A percentile compares a stretch with the other conserved stretches of the same genome.
phyloP scores from a whole-genome alignment of 768 basidiomycete genomes.

The Termitomyces sp. region DNA sequence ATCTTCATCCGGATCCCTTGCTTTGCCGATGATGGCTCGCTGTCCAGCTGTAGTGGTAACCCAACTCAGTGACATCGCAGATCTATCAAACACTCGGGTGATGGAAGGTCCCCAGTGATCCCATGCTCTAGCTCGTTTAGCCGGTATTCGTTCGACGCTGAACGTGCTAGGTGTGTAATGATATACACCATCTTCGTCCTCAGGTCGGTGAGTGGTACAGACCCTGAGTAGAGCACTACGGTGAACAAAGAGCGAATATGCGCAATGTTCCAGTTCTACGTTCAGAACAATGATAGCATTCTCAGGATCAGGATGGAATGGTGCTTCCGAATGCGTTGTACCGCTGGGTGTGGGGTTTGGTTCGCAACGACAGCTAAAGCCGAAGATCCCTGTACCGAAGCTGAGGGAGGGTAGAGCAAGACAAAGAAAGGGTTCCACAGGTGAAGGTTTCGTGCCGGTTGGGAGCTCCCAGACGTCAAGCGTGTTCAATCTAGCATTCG shows the following conservation, averaged over 20 bases:
- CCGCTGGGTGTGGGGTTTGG: slow-evolving; percentile 9
- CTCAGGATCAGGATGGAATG: slow-evolving; percentile 2
- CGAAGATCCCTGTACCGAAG: neutral
- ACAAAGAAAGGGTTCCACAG: neutral
- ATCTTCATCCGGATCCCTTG: neutral
- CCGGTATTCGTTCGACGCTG: neutral
- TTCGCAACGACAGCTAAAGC: slow-evolving; percentile 10
- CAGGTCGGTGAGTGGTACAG: neutral
- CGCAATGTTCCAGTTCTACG: neutral
- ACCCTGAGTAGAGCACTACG: slow-evolving; percentile 4
- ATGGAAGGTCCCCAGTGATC: slow-evolving; percentile 15
- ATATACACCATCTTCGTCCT: neutral
- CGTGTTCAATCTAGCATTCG: slow-evolving; percentile 14
- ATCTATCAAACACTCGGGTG: slow-evolving; percentile 14
- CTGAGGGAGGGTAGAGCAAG: slow-evolving; percentile 1
- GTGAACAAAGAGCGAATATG: slow-evolving; percentile 7
- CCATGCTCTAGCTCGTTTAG: slow-evolving; percentile 8
- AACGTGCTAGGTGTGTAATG: neutral
- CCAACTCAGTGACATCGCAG: slow-evolving; percentile 7
- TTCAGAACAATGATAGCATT: slow-evolving; percentile 12
- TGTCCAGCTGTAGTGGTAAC: slow-evolving; percentile 19
- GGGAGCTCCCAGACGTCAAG: slow-evolving; percentile 21
- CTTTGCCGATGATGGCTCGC: slow-evolving; percentile 11
- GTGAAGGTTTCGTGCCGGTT: neutral
- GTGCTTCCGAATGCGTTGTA: neutral